Base-by-base conservation (phyloP, 2,329 filamentous ascomycete genomes). In the Didymosphaeria variabile region DNA sequence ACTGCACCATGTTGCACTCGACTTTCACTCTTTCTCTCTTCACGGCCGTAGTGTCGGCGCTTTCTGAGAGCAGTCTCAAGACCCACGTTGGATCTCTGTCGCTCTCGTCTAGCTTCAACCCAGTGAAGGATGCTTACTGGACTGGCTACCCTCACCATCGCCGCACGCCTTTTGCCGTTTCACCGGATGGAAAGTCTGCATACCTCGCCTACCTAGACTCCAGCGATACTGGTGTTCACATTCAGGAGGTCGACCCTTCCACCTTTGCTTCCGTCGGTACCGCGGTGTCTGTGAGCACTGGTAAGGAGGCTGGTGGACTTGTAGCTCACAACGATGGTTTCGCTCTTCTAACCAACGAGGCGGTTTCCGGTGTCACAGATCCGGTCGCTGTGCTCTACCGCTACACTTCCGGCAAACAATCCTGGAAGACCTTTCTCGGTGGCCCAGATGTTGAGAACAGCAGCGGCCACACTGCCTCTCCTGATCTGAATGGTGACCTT, bases 271-370 rank as follows among this genome's bases (percentile, higher is more conserved):
- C 85, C 15, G 82, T 83, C 10, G 87, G 86, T 8, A 79, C 79
- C 29, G 73, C 82, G 0, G 79, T 88, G 3, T 85, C 84, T 0
- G 76, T 88, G 42, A 68, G 80, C n/a, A 81, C 82, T 15, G 86
- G 81, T 42, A 85, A 86, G 67, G 87, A 89, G 75, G 79, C 78
- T 66, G 85, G 86, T 56, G 87, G 87, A 49, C 81, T 89, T 0
- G 84, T 89, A 46, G 87, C 86, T 17, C 87, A 88, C 68, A 80
- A 87, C 64, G 86, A 89, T 71, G 87, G 87, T 2, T 89, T 89
- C 62, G 86, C 87, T n/a, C 74, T 89, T 31, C 75, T 89, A 52
- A 87, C 86, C 31, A 87, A 87, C 75, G 86, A 87, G 70, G 80
- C 80, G 59, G 82, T 83, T 1, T 82, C 85, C 13, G 74, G 81